A percentile compares a stretch with the other conserved stretches of the same genome.
These are phyloP conservation scores for Termitomyces bulborhizus DNA, from an alignment of 768 basidiomycete species.

Conservation along the genomic window DNA sequence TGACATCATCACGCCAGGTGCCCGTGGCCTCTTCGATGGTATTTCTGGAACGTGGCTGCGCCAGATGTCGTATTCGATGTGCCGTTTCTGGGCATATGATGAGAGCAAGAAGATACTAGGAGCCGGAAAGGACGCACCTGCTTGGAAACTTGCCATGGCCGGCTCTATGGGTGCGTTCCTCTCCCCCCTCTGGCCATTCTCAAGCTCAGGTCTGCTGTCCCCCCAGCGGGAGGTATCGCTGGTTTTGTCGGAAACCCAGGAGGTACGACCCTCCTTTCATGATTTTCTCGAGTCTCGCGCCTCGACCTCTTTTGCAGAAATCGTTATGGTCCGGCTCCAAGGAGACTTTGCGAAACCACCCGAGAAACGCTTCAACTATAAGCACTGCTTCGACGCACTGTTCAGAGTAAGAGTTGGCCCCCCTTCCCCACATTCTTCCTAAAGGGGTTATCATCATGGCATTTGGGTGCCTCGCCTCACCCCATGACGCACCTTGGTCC, in stretches of 20 bases:
- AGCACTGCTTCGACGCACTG: slow-evolving; percentile 83
- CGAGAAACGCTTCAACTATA: slow-evolving; percentile 87
- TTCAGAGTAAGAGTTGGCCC: slow-evolving; percentile 78
- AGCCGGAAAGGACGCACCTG: slow-evolving; percentile 63
- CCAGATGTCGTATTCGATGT: slow-evolving; percentile 90
- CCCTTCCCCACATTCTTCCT: slow-evolving; percentile 14
- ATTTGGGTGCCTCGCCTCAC: slow-evolving; percentile 2
- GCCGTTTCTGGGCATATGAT: slow-evolving; percentile 92
- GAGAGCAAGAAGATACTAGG: slow-evolving; percentile 82
- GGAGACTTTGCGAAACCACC: slow-evolving; percentile 87
- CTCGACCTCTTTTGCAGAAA: slow-evolving; percentile 37
- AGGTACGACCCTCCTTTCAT: slow-evolving; percentile 31
- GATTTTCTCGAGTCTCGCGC: not conserved
- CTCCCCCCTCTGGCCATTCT: not conserved
- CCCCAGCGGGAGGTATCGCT: slow-evolving; percentile 76
- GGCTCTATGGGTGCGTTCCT: slow-evolving; percentile 75
- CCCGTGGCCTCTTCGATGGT: slow-evolving; percentile 77
- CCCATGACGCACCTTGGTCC: slow-evolving; percentile 4
- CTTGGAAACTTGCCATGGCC: slow-evolving; percentile 76
- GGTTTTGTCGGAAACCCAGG: slow-evolving; percentile 88
- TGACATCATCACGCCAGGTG: slow-evolving; percentile 32
- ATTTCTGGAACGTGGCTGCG: slow-evolving; percentile 86
- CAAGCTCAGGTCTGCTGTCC: slow-evolving; percentile 11
- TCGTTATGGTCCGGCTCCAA: slow-evolving; percentile 85
- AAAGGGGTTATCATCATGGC: slow-evolving; percentile 5